Conservation (phyloP, 441 rosid species). For the Pelargonium myrrhifolium region DNA sequence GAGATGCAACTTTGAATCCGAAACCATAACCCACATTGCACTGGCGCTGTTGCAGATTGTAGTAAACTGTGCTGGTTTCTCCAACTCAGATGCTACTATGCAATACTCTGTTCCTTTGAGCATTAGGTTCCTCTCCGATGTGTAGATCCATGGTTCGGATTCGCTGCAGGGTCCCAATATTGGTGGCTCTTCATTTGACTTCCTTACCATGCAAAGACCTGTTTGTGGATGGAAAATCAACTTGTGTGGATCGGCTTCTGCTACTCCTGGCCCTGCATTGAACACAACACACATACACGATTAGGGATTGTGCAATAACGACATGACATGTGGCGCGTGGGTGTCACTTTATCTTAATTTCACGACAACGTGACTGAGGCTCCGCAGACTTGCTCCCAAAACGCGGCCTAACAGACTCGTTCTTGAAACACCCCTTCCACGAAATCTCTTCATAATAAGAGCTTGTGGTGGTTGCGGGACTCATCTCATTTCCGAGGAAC, state of each 20-base stretch:
- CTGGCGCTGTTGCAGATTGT: constrained; percentile 31
- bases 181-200: constrained; percentile 34
- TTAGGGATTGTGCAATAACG: too few relatives aligned
- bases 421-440: too few relatives aligned
- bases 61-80: constrained; percentile 35
- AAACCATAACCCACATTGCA: constrained; percentile 52
- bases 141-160: constrained; percentile 58
- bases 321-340: too few relatives aligned
- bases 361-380: too few relatives aligned
- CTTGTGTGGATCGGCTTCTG: constrained; percentile 37
- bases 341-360: too few relatives aligned
- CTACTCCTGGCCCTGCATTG: constrained; percentile 67
- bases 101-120: constrained; percentile 53
- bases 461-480: too few relatives aligned
- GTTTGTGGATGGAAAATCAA: constrained; percentile 66
- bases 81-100: constrained; percentile 41
- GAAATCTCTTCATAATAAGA: too few relatives aligned
- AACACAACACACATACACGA: background rate
- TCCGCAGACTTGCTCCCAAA: too few relatives aligned
- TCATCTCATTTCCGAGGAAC: too few relatives aligned
- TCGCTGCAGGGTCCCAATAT: constrained; percentile 54
- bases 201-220: constrained; percentile 54
- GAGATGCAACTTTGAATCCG: constrained; percentile 74
- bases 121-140: constrained; percentile 34
- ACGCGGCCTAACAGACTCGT: too few relatives aligned